These are phyloP conservation scores for Cylindrotheca closterium DNA, from an alignment of 108 stramenopile species.

Conservation along the genomic window DNA sequence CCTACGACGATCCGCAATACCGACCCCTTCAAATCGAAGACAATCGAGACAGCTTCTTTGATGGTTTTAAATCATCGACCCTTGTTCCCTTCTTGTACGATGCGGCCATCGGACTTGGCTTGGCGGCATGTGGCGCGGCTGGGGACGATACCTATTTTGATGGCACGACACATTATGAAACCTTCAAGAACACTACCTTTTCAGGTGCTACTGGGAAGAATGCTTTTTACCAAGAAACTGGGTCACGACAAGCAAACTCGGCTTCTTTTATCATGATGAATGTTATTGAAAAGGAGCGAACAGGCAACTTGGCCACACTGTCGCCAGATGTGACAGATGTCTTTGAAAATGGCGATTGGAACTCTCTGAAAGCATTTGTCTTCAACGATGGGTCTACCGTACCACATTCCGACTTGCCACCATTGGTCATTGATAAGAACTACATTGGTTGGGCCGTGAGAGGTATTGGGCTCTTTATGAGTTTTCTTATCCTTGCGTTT, in stretches of 20 bases:
- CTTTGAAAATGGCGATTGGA: constrained; percentile 39
- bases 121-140: constrained; percentile 38
- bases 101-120: constrained; percentile 53
- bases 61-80: not conserved
- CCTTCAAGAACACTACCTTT: constrained; percentile 33
- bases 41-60: constrained; percentile 1
- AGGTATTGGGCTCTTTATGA: constrained; percentile 4
- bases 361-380: constrained; percentile 17
- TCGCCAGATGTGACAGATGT: constrained; percentile 24
- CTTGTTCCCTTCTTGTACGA: constrained; percentile 46
- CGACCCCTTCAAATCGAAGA: not conserved
- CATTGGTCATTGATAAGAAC: constrained; percentile 11
- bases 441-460: constrained; percentile 12
- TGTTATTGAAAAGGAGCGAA: not conserved
- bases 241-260: constrained; percentile 13
- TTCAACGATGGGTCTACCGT: constrained; percentile 45
- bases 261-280: not conserved
- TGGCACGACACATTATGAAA: constrained; percentile 37
- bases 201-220: constrained; percentile 41
- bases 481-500: constrained; percentile 3
- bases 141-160: constrained; percentile 22
- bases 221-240: constrained; percentile 41
- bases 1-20: not conserved
- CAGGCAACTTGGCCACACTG: not conserved
- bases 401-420: constrained; percentile 38